These are phyloP conservation scores for Aspergillus pseudoglaucus DNA, from an alignment of 2,329 filamentous ascomycete species.

Conservation along the genomic window DNA sequence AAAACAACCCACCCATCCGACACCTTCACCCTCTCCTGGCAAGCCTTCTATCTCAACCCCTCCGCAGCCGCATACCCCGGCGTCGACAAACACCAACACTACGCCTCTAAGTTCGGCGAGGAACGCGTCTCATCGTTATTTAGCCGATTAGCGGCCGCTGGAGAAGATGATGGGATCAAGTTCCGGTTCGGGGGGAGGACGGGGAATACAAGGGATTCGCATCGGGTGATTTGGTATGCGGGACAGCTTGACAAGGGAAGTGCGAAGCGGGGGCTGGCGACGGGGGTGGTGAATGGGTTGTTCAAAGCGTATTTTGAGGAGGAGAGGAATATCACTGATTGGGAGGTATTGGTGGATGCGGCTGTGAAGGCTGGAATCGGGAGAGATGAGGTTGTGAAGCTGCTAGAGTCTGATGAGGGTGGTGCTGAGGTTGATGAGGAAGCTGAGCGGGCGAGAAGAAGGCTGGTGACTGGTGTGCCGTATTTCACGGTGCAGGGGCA, in stretches of 20 bases:
- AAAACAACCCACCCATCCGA: constrained; percentile 59
- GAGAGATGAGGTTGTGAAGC: constrained; percentile 45
- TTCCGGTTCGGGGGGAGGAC: constrained; percentile 66
- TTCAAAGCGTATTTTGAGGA: constrained; percentile 63
- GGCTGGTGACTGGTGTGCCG: constrained; percentile 62
- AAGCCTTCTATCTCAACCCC: constrained; percentile 75
- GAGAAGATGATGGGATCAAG: constrained; percentile 60
- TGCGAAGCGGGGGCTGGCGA: constrained; percentile 47
- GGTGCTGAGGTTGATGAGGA: constrained; percentile 53
- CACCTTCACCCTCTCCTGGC: constrained; percentile 68
- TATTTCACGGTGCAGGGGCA: constrained; percentile 66
- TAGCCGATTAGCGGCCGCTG: constrained; percentile 51
- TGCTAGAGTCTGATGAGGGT: constrained; percentile 51
- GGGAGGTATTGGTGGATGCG: constrained; percentile 47
- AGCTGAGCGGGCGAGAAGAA: constrained; percentile 46
- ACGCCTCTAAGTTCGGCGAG: constrained; percentile 57
- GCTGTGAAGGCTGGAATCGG: constrained; percentile 51
- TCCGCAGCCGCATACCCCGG: constrained; percentile 47
- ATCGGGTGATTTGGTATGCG: constrained; percentile 67
- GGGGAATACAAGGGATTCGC: constrained; percentile 73
- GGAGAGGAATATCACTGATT: constrained; percentile 57
- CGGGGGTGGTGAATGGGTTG: constrained; percentile 54
- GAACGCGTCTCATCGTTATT: constrained; percentile 55
- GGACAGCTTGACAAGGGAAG: constrained; percentile 35
- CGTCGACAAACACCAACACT: constrained; percentile 52